Evolutionary conservation across 768 basidiomycete genomes (phyloP).

Genomic region (Rhizopogon vesiculosus): DNA sequence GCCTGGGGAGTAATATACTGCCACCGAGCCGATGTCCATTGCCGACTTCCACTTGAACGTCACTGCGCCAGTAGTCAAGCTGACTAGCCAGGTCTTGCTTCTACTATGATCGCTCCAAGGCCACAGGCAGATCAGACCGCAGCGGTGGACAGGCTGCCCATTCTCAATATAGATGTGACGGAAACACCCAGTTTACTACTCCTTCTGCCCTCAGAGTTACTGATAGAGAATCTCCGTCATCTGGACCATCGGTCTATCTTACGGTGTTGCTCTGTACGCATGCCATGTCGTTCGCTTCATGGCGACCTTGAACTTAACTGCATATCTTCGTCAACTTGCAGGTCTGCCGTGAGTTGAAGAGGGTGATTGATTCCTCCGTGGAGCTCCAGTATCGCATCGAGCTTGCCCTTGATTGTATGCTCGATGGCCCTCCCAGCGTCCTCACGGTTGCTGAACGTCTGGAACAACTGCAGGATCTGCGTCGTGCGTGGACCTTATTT

Average conservation of each 20-base stretch:
- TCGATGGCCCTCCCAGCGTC: slow-evolving; percentile 9
- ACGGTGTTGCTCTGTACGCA: slow-evolving; percentile 1
- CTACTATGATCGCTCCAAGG: not conserved
- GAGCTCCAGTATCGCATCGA: slow-evolving; percentile 36
- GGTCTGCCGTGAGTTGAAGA: slow-evolving; percentile 18
- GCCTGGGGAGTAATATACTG: no score
- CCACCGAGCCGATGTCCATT: no score
- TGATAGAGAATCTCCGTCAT: not conserved
- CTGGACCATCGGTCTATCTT: not conserved
- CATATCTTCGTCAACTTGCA: not conserved
- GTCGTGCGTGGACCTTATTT: slow-evolving; percentile 31
- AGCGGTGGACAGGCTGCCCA: not conserved
- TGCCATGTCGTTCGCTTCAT: not conserved
- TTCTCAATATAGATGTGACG: not conserved
- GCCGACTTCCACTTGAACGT: no score
- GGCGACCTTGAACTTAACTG: not conserved
- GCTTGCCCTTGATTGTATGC: slow-evolving; percentile 34
- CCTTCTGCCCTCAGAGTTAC: not conserved
- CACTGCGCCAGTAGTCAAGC: no score
- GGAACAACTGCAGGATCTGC: slow-evolving; percentile 26
- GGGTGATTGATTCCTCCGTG: slow-evolving; percentile 19
- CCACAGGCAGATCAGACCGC: not conserved
- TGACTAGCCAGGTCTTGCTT: not conserved
- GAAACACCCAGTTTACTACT: not conserved
- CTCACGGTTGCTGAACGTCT: slow-evolving; percentile 28